phyloP scores from a whole-genome alignment of 805 yeast genomes.

The Schwanniomyces vanrijiae region DNA sequence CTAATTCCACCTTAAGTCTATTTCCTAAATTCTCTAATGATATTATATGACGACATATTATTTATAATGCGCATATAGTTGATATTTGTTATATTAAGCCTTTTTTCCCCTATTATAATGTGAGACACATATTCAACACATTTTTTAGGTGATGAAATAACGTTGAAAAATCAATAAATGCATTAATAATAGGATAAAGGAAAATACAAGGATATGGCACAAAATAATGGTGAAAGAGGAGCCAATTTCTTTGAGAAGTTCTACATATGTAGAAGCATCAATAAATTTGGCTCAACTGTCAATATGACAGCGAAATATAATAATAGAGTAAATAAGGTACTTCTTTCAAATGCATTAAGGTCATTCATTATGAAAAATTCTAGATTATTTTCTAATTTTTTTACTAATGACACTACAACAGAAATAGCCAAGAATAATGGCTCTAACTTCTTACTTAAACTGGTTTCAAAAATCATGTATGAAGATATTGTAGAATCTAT shows the following conservation, averaged over 20 bases:
- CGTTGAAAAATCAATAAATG: too few relatives aligned
- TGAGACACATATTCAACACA: too few relatives aligned
- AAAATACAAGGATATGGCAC: not conserved
- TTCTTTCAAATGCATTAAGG: constrained; percentile 19
- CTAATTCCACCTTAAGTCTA: too few relatives aligned
- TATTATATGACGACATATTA: too few relatives aligned
- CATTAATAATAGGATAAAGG: too few relatives aligned
- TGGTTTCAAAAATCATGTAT: constrained; percentile 16
- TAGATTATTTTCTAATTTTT: constrained; percentile 17
- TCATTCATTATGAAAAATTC: constrained; percentile 14
- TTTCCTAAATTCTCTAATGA: too few relatives aligned
- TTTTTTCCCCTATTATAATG: too few relatives aligned
- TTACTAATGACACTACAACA: constrained; percentile 6
- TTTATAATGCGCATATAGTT: too few relatives aligned
- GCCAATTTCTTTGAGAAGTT: constrained; percentile 22
- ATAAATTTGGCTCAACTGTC: constrained; percentile 21
- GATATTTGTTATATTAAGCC: too few relatives aligned
- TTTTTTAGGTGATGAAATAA: too few relatives aligned
- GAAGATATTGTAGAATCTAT: constrained; percentile 19
- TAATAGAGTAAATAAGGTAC: constrained; percentile 6
- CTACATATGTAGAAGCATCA: constrained; percentile 19
- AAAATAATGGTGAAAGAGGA: not conserved
- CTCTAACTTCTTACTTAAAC: constrained; percentile 13
- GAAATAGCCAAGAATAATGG: constrained; percentile 6
- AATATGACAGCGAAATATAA: constrained; percentile 21